Evolutionary conservation across 495 filamentous ascomycete genomes (phyloP).

Genomic region (Penicillium flavigenum): DNA sequence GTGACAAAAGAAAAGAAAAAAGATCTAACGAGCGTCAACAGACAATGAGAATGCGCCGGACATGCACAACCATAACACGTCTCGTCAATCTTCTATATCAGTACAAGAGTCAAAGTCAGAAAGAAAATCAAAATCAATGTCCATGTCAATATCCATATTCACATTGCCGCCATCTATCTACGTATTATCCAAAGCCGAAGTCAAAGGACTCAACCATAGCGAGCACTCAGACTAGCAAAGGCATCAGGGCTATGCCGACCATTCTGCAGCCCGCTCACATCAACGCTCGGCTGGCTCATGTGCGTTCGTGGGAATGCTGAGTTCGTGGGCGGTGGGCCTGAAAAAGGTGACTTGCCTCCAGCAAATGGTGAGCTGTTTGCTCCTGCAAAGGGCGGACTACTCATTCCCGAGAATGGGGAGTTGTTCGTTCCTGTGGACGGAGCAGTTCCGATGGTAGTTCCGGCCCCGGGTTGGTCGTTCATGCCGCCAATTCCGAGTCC

Average conservation of each 20-base stretch:
- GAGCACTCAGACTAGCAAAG: constrained; percentile 88
- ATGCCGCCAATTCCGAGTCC: constrained; percentile 15
- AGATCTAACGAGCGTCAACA: constrained; percentile 9
- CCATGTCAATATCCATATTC: constrained; percentile 12
- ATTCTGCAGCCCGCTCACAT: constrained; percentile 68
- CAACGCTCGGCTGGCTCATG: constrained; percentile 86
- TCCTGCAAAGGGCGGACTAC: constrained; percentile 12
- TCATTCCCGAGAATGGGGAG: constrained; percentile 17
- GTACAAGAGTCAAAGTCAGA: constrained; percentile 6
- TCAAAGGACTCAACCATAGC: constrained; percentile 33
- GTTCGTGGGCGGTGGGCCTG: constrained; percentile 16
- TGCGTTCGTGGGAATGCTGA: constrained; percentile 48
- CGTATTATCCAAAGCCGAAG: constrained; percentile 1
- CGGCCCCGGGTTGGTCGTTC: constrained; percentile 11
- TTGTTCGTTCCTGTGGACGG: constrained; percentile 10
- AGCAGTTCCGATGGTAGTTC: background rate
- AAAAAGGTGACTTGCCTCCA: constrained; percentile 12
- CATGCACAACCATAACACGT: constrained; percentile 25
- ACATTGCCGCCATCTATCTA: constrained; percentile 1
- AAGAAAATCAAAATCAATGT: constrained; percentile 9
- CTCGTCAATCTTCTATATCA: constrained; percentile 26
- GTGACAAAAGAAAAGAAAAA: background rate
- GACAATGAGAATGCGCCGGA: constrained; percentile 15
- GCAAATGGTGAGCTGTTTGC: constrained; percentile 16
- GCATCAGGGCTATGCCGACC: constrained; percentile 94